These are phyloP conservation scores for Amaranthus cruentus DNA, from an alignment of 148 eudicot species.

Conservation along the genomic window DNA sequence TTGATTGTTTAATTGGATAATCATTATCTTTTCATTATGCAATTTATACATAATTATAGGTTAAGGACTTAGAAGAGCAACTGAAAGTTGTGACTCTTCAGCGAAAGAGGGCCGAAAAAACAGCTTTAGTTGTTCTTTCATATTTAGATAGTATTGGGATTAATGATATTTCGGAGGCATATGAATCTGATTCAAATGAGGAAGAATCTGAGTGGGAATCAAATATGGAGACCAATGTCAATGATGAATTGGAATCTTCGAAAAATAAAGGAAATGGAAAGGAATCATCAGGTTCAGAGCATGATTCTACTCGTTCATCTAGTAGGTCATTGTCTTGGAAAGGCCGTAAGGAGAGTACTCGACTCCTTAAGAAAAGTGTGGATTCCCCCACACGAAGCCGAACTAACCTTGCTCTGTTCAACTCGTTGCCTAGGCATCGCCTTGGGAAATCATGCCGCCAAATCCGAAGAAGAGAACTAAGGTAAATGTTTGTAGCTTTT, in stretches of 20 bases:
- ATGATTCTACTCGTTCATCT: slow-evolving; percentile 53
- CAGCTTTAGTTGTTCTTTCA: slow-evolving; percentile 63
- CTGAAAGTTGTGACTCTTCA: slow-evolving; percentile 63
- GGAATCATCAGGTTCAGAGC: slow-evolving; percentile 57
- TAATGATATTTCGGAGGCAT: slow-evolving; percentile 56
- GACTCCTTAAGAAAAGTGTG: slow-evolving; percentile 34
- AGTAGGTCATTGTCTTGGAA: slow-evolving; percentile 81
- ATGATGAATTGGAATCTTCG: slow-evolving; percentile 26
- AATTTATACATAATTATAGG: slow-evolving; percentile 33
- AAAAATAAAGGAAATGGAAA: slow-evolving; percentile 28
- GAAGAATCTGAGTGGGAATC: slow-evolving; percentile 45
- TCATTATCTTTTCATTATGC: slow-evolving; percentile 12
- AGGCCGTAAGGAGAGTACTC: slow-evolving; percentile 47
- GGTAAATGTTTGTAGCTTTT: slow-evolving; percentile 12
- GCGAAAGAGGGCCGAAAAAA: slow-evolving; percentile 84
- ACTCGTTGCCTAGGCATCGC: slow-evolving; percentile 48
- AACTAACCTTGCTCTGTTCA: slow-evolving; percentile 33
- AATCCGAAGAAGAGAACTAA: slow-evolving; percentile 20
- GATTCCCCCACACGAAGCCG: slow-evolving; percentile 43
- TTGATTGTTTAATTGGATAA: neutral
- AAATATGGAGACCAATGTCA: slow-evolving; percentile 28
- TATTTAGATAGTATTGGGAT: slow-evolving; percentile 60
- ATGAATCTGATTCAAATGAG: slow-evolving; percentile 55
- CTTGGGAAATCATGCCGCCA: slow-evolving; percentile 82
- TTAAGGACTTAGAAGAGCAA: slow-evolving; percentile 70